Conservation (phyloP, 371 early-diverging fungal genomes). For the Mortierella sp. region DNA sequence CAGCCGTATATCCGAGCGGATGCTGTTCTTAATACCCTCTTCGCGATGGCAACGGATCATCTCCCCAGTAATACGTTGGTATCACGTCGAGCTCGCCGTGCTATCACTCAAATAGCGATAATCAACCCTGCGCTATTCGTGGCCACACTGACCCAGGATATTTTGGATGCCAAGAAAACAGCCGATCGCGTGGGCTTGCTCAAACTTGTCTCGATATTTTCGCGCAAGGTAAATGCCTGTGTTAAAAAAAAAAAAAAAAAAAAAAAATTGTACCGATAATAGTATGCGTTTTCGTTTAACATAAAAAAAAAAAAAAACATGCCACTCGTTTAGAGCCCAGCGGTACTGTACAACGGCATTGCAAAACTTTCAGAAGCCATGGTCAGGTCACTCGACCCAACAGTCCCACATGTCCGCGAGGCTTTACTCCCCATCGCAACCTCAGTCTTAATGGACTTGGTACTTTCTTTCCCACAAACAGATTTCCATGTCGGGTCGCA, state of each 20-base stretch:
- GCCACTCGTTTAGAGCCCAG: constrained; percentile 66
- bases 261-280: too few species aligned
- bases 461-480: constrained; percentile 80
- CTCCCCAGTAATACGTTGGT: constrained; percentile 55
- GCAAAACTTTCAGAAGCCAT: constrained; percentile 81
- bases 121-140: constrained; percentile 79
- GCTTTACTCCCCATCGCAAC: constrained; percentile 77
- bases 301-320: too few species aligned
- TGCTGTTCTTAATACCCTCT: constrained; percentile 75
- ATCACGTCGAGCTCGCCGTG: constrained; percentile 73
- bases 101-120: constrained; percentile 81
- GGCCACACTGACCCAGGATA: constrained; percentile 80
- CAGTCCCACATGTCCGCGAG: constrained; percentile 80
- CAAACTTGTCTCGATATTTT: constrained; percentile 79
- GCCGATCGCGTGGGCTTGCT: constrained; percentile 71
- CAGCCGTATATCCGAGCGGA: constrained; percentile 79
- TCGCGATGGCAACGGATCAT: constrained; percentile 65
- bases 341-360: constrained; percentile 71
- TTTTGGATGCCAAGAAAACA: constrained; percentile 73
- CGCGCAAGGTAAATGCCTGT: constrained; percentile 71
- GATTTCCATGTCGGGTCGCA: constrained; percentile 84
- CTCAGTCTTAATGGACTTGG: constrained; percentile 81
- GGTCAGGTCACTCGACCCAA: constrained; percentile 89
- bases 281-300: background rate
- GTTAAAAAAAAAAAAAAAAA: background rate